Evolutionary conservation across 1,284 basidiomycete species (phyloP).

Genomic region (Microstroma glucosiphilum): DNA sequence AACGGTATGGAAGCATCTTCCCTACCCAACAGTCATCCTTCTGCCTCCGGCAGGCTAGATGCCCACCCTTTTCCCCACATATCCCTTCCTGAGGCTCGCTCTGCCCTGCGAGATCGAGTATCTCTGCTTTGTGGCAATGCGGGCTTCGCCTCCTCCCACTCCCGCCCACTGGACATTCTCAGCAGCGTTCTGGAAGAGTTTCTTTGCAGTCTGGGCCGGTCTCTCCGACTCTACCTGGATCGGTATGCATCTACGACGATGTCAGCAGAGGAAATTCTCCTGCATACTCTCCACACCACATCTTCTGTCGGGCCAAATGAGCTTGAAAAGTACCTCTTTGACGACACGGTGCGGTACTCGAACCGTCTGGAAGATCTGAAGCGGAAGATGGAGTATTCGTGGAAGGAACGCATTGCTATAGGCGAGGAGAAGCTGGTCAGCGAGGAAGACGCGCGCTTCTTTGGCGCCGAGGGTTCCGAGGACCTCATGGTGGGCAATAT

Average conservation of each 20-base stretch:
- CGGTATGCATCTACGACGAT: conserved; percentile 58
- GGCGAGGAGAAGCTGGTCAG: conserved; percentile 72
- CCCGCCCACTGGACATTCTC: conserved; percentile 68
- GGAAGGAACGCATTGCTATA: conserved; percentile 54
- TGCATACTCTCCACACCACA: conserved; percentile 81
- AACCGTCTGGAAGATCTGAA: conserved; percentile 69
- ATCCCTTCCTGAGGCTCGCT: neutral
- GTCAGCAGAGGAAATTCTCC: conserved; percentile 69
- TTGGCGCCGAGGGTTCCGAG: conserved; percentile 57
- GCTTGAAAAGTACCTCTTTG: conserved; percentile 77
- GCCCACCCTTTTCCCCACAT: neutral
- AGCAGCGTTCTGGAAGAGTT: conserved; percentile 73
- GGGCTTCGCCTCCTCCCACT: conserved; percentile 37
- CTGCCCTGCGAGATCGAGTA: conserved; percentile 3
- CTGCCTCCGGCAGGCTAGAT: neutral
- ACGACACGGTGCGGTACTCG: conserved; percentile 80
- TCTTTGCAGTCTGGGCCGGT: conserved; percentile 75
- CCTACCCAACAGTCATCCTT: neutral
- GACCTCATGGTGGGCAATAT: conserved; percentile 65
- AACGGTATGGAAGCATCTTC: neutral
- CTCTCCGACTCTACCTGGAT: conserved; percentile 73
- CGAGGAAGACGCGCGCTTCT: conserved; percentile 66
- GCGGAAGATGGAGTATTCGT: conserved; percentile 74
- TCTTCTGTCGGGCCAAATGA: conserved; percentile 69
- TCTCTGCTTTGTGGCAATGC: conserved; percentile 34